Evolutionary conservation across 257 asterid species (phyloP).

Genomic region (Cynanchum wilfordii): DNA sequence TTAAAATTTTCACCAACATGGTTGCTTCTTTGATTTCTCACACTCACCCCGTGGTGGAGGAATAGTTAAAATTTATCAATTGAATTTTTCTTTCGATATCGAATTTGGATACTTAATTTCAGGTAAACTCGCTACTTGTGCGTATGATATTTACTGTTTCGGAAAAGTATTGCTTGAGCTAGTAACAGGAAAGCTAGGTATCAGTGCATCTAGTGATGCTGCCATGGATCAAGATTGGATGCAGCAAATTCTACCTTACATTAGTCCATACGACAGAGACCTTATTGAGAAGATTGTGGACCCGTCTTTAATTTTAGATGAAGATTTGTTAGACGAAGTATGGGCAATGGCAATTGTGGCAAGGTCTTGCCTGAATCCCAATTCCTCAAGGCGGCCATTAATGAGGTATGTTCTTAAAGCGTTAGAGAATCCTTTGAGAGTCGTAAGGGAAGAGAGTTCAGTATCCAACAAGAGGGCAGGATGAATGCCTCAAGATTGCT

Average conservation of each 20-base stretch:
- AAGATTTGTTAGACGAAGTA: not conserved
- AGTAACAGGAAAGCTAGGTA: not conserved
- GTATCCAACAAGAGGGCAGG: too few species aligned
- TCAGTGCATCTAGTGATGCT: not conserved
- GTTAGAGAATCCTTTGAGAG: not conserved
- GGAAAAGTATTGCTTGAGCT: slow-evolving; percentile 15
- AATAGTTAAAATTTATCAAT: too few species aligned
- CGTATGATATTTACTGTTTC: slow-evolving; percentile 22
- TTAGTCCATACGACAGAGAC: not conserved
- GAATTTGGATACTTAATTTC: too few species aligned
- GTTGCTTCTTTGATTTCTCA: too few species aligned
- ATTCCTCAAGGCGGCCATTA: not conserved
- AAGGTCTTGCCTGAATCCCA: not conserved
- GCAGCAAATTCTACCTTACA: not conserved
- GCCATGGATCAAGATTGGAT: not conserved
- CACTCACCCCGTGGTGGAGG: too few species aligned
- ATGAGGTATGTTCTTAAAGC: not conserved
- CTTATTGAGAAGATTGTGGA: not conserved
- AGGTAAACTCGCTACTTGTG: not conserved
- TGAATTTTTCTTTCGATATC: too few species aligned
- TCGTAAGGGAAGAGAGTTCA: too few species aligned
- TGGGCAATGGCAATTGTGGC: not conserved
- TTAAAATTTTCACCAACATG: too few species aligned
- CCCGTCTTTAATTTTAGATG: not conserved
- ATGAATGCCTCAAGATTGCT: too few species aligned